These are phyloP conservation scores for Suillus spraguei DNA, from an alignment of 768 basidiomycete species.

Conservation along the genomic window DNA sequence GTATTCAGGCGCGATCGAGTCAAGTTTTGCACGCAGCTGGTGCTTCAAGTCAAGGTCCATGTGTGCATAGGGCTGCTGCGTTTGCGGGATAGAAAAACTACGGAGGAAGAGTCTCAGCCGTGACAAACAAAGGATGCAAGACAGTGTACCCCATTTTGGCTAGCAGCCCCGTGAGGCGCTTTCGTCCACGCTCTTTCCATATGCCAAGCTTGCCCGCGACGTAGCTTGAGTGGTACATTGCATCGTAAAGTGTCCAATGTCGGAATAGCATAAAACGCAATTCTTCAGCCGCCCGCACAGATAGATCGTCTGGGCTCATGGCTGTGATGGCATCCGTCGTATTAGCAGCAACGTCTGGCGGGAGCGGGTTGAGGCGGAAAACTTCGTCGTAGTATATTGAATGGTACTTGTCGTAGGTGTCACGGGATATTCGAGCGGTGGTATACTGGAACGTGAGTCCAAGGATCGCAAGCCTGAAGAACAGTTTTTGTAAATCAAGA, in stretches of 20 bases:
- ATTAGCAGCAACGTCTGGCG: conserved; percentile 37
- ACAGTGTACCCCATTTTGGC: conserved; percentile 93
- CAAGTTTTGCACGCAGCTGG: conserved; percentile 76
- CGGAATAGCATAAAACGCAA: conserved; percentile 92
- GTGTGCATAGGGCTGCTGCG: conserved; percentile 90
- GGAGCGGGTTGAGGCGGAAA: conserved; percentile 79
- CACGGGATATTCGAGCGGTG: conserved; percentile 84
- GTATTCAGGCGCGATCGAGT: conserved; percentile 91
- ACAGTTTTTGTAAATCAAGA: conserved; percentile 11
- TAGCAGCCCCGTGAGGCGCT: conserved; percentile 84
- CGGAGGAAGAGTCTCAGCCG: conserved; percentile 11
- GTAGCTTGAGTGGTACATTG: conserved; percentile 97
- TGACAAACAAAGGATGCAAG: conserved; percentile 9
- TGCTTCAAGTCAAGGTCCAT: conserved; percentile 97
- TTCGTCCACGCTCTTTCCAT: conserved; percentile 94
- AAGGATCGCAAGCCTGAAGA: conserved; percentile 82
- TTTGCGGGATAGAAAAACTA: conserved; percentile 93
- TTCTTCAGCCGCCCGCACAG: conserved; percentile 84
- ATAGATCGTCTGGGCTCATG: conserved; percentile 79
- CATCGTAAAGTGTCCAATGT: conserved; percentile 98
- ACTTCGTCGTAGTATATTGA: conserved; percentile 89
- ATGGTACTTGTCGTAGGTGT: conserved; percentile 82
- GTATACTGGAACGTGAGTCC: conserved; percentile 93
- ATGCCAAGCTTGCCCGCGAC: conserved; percentile 93
- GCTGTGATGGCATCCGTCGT: conserved; percentile 47